Evolutionary conservation across 2,329 filamentous ascomycete species (phyloP), one percentile per base, ranked within the genome.

Genomic region (Ceratocystiopsis minuta): DNA sequence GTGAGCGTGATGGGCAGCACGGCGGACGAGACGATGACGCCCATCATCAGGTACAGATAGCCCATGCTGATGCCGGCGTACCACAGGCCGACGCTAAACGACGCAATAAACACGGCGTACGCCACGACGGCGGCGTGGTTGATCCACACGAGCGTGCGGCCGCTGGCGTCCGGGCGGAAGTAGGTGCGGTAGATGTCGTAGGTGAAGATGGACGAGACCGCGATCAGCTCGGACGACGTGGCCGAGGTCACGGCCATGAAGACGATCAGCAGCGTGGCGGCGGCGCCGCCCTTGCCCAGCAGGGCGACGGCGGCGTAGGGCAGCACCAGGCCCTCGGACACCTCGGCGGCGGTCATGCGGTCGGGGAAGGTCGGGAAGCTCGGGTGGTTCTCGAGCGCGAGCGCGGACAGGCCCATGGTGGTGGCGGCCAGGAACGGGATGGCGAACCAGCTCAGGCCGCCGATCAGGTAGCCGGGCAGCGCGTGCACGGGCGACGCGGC

Each of bases 161-260:
- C 85, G 40, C 71, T 78, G 7, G 86, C 86, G 0, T 61, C 55
- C 0, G 85, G 85, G 48, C 90, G 80, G 62, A 93, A 70, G 56
- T 93, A 93, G 1, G 81, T 85, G 47, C 86, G 78, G 61, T 90
- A 93, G 49, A 90, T 69, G 54, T 93, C 85, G 56, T 90, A 93
- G 0, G 85, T 92, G 60, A 78, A 77, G 58, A 93, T 92, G 10
- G 80, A 86, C 2, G 81, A 88, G 1, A 92, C 83, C 3, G 86
- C 83, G 44, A 94, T 88, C 6, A 93, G 64, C 56, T 93, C 81
- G 0, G 84, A 79, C 1, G 80, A 87, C 48, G 80, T 81, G 0
- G 85, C 81, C 2, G 76, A 84, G 0, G 86, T 93, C 17, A 93
- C 85, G 17, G 87, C 86, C 76, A 93, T 84, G 64, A 93, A 92